These are phyloP conservation scores for Batrachochytrium dendrobatidis DNA, from an alignment of 371 early-diverging fungal genomes.

Conservation along the genomic window DNA sequence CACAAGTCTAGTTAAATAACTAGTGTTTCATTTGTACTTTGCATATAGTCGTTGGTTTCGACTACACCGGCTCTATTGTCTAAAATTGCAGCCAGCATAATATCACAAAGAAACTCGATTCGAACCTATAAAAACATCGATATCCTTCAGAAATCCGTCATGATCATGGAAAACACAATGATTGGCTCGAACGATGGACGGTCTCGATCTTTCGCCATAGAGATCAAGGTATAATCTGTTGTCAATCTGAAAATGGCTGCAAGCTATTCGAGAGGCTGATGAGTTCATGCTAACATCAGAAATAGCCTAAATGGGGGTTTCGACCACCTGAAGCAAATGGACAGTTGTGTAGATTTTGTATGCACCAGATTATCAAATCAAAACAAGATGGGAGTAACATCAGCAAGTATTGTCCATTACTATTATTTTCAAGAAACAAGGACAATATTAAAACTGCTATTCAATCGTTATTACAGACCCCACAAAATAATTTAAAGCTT, in stretches of 20 bases:
- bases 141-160: too few species aligned
- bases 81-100: too few species aligned
- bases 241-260: background rate
- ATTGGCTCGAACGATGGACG: background rate
- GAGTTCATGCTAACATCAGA: conserved; percentile 1
- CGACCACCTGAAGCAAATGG: conserved; percentile 3
- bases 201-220: conserved; percentile 7
- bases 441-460: conserved; percentile 11
- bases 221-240: conserved; percentile 16
- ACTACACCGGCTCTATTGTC: too few species aligned
- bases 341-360: conserved; percentile 19
- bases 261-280: background rate
- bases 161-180: conserved; percentile 7
- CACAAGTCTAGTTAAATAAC: too few species aligned
- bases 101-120: too few species aligned
- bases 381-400: background rate
- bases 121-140: too few species aligned
- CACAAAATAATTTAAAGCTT: conserved; percentile 19
- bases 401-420: conserved; percentile 20
- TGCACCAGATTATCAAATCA: conserved; percentile 10
- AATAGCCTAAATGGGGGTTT: conserved; percentile 30
- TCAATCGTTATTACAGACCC: conserved; percentile 4
- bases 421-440: conserved; percentile 10
- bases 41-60: too few species aligned
- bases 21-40: too few species aligned